Percentiles rank a stretch among this genome's conserved stretches.
phyloP scores from a whole-genome alignment of 2,329 filamentous ascomycete genomes.

The Fusarium clavum region DNA sequence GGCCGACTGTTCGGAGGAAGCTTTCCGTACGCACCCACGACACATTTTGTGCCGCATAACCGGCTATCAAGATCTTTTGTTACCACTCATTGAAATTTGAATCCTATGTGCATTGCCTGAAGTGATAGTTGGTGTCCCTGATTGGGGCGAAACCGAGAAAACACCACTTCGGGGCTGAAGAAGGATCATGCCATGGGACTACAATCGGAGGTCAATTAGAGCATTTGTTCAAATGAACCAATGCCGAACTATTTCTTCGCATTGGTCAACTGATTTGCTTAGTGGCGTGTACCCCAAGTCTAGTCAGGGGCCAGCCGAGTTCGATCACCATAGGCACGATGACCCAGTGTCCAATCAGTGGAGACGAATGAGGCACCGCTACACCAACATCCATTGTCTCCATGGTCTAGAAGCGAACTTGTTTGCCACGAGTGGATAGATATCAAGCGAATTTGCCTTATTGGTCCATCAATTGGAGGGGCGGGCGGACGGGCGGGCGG shows the following conservation, averaged over 20 bases:
- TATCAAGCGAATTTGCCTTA: accelerated
- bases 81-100: neutral
- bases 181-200: neutral
- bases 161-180: neutral
- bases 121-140: no score
- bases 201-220: neutral
- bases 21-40: neutral
- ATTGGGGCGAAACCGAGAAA: accelerated
- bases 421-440: neutral
- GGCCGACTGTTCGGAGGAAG: neutral
- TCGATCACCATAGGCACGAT: neutral
- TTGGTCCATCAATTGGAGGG: neutral
- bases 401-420: neutral
- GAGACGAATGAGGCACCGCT: neutral
- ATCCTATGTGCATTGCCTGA: neutral
- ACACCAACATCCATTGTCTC: neutral
- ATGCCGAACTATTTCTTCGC: neutral
- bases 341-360: neutral
- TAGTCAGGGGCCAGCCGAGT: neutral
- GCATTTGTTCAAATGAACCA: neutral
- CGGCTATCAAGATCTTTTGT: neutral
- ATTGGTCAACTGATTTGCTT: neutral
- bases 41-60: neutral
- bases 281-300: neutral
- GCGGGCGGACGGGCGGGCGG: neutral